phyloP scores from a whole-genome alignment of 768 basidiomycete species.

The Phylloporus sp. region DNA sequence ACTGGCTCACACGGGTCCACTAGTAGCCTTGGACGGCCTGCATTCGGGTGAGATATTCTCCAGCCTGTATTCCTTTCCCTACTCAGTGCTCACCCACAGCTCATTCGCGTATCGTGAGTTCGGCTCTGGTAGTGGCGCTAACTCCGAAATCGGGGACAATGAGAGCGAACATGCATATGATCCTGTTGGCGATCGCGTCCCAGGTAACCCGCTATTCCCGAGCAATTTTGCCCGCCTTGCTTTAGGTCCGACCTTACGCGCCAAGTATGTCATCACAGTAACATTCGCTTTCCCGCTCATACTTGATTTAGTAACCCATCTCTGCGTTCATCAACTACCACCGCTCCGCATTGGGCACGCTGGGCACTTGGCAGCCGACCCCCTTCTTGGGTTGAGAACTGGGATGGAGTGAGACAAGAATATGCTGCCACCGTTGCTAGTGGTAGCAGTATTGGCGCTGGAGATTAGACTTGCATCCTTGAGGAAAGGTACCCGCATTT shows the following conservation, averaged over 20 bases:
- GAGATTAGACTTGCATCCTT: slow-evolving; percentile 13
- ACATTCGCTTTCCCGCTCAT: not conserved
- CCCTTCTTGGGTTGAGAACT: slow-evolving; percentile 40
- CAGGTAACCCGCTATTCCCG: slow-evolving; percentile 79
- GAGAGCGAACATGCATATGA: slow-evolving; percentile 39
- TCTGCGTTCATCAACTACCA: slow-evolving; percentile 13
- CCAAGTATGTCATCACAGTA: slow-evolving; percentile 38
- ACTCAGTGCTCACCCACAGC: slow-evolving; percentile 7
- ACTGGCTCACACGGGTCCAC: slow-evolving; percentile 26
- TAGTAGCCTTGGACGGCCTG: slow-evolving; percentile 26
- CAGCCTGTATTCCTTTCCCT: not conserved
- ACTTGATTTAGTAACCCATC: slow-evolving; percentile 24
- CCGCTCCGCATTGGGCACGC: slow-evolving; percentile 18
- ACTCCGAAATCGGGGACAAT: slow-evolving; percentile 24
- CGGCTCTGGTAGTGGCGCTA: slow-evolving; percentile 2
- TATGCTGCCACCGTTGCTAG: slow-evolving; percentile 41
- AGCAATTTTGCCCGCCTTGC: slow-evolving; percentile 72
- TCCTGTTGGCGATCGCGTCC: slow-evolving; percentile 57
- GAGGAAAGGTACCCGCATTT: not conserved
- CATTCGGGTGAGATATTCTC: slow-evolving; percentile 16
- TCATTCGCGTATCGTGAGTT: slow-evolving; percentile 17
- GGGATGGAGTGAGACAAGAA: slow-evolving; percentile 40
- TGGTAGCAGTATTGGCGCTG: slow-evolving; percentile 29
- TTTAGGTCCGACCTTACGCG: slow-evolving; percentile 59
- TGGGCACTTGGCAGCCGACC: slow-evolving; percentile 30